A percentile compares a stretch with the other conserved stretches of the same genome.
Conservation (phyloP, 768 basidiomycete species). For the Hypholoma fasciculare region DNA sequence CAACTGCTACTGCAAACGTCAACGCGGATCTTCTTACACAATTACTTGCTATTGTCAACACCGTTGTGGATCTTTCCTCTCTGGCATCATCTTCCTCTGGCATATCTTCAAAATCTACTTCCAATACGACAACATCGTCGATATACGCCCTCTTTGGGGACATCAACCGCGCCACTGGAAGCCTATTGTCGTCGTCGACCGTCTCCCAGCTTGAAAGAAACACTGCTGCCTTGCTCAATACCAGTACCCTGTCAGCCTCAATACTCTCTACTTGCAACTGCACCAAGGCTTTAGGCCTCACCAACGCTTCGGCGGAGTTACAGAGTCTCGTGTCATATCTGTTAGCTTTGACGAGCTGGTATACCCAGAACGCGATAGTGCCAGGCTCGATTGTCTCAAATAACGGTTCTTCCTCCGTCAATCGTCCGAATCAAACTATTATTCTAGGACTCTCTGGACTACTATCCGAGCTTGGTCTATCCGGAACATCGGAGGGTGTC, state of each 20-base stretch:
- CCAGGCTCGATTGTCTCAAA: not conserved
- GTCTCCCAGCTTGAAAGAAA: conserved; percentile 17
- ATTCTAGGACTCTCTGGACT: not conserved
- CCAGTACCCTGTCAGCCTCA: conserved; percentile 16
- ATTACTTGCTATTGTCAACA: conserved; percentile 18
- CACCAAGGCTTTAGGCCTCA: conserved; percentile 18
- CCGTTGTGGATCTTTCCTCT: conserved; percentile 12
- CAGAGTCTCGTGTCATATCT: conserved; percentile 14
- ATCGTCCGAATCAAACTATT: not conserved
- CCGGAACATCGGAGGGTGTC: not conserved
- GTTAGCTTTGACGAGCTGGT: conserved; percentile 11
- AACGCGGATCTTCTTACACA: conserved; percentile 17
- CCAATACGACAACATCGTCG: not conserved
- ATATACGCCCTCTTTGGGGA: conserved; percentile 19
- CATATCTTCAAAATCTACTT: not conserved
- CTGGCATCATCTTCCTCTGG: not conserved
- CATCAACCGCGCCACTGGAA: conserved; percentile 16
- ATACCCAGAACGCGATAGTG: conserved; percentile 5
- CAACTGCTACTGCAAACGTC: conserved; percentile 8
- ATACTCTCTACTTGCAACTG: conserved; percentile 22
- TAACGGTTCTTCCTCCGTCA: not conserved
- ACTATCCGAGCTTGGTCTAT: not conserved
- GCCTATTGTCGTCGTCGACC: conserved; percentile 22
- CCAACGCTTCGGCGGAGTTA: conserved; percentile 12
- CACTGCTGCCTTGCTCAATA: conserved; percentile 19